phyloP scores from a whole-genome alignment of 1,284 basidiomycete genomes.

The Anthracocystis walkeri region DNA sequence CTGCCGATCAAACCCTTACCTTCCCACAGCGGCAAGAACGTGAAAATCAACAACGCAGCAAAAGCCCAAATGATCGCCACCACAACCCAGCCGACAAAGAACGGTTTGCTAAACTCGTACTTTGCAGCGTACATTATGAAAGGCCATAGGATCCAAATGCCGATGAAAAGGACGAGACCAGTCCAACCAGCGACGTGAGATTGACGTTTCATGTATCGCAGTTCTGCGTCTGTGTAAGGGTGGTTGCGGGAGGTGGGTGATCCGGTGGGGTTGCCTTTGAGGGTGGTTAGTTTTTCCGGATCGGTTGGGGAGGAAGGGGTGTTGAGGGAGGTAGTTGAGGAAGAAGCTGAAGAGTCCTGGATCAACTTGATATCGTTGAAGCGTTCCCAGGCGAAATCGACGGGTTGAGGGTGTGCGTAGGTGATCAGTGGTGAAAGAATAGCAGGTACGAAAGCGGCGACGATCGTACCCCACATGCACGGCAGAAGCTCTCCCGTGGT shows the following conservation, averaged over 20 bases:
- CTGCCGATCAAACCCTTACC: constrained; percentile 20
- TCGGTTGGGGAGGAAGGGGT: neutral
- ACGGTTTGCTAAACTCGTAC: constrained; percentile 57
- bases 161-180: constrained; percentile 48
- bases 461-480: constrained; percentile 64
- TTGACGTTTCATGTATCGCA: constrained; percentile 30
- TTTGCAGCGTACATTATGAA: constrained; percentile 65
- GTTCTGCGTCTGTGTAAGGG: constrained; percentile 26
- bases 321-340: neutral
- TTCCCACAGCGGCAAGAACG: constrained; percentile 43
- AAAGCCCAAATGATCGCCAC: constrained; percentile 64
- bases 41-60: constrained; percentile 43
- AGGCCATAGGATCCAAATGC: constrained; percentile 65
- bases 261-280: neutral
- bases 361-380: constrained; percentile 50
- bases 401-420: constrained; percentile 15
- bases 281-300: constrained; percentile 6
- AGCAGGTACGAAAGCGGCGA: constrained; percentile 49
- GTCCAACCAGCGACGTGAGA: constrained; percentile 28
- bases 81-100: constrained; percentile 65
- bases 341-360: constrained; percentile 26
- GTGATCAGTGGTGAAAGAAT: constrained; percentile 45
- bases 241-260: neutral
- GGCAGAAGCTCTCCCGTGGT: constrained; percentile 44
- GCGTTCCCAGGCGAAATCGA: constrained; percentile 56